These are phyloP conservation scores for Umbilicaria muhlenbergii DNA, from an alignment of 495 filamentous ascomycete genomes.

Conservation along the genomic window DNA sequence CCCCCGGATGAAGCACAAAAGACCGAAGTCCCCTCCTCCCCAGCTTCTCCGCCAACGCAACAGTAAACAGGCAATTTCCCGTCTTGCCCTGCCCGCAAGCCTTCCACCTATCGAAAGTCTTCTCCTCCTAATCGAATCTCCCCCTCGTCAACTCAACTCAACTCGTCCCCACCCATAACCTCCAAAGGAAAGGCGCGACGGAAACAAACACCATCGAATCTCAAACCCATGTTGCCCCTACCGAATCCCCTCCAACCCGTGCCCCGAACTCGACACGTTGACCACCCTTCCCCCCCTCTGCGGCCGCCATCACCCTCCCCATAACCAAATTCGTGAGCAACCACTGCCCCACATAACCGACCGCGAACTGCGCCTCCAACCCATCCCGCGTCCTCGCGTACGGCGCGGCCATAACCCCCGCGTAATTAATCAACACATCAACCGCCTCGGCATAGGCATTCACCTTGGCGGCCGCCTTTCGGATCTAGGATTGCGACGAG, in stretches of 20 bases:
- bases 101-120: constrained; percentile 32
- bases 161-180: too few species aligned
- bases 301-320: constrained; percentile 18
- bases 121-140: constrained; percentile 24
- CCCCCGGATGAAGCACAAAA: constrained; percentile 26
- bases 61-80: constrained; percentile 20
- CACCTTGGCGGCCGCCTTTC: constrained; percentile 29
- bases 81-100: constrained; percentile 45
- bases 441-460: constrained; percentile 25
- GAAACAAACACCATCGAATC: too few species aligned
- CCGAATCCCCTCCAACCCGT: constrained; percentile 24
- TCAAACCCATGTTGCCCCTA: constrained; percentile 41
- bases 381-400: constrained; percentile 18
- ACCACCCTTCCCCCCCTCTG: constrained; percentile 11
- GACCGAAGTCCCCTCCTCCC: constrained; percentile 18
- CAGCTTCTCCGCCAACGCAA: constrained; percentile 23
- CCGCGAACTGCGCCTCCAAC: constrained; percentile 18
- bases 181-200: too few species aligned
- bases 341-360: constrained; percentile 17
- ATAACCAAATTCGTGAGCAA: constrained; percentile 32
- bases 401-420: constrained; percentile 17
- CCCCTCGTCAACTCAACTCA: constrained; percentile 3
- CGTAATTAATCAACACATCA: constrained; percentile 20
- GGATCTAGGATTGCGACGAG: constrained; percentile 21
- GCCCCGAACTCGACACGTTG: constrained; percentile 21